A percentile compares a stretch with the other conserved stretches of the same genome.
phyloP scores from a whole-genome alignment of 1,139 yeast species.

The Pichia norvegensis region DNA sequence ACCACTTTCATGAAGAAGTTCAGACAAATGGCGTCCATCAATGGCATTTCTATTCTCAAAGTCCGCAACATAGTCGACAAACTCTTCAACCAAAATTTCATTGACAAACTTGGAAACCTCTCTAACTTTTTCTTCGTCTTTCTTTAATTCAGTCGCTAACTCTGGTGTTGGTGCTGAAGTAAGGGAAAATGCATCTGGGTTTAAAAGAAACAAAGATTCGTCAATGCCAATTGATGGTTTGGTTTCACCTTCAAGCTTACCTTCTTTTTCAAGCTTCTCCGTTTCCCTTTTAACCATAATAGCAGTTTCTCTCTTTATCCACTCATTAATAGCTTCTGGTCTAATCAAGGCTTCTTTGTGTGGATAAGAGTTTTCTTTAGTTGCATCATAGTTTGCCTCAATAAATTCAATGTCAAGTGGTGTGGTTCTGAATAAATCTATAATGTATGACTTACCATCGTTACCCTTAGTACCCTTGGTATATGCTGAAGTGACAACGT shows the following conservation, averaged over 20 bases:
- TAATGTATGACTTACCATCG: constrained; percentile 76
- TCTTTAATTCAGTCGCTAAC: constrained; percentile 29
- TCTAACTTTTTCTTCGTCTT: constrained; percentile 57
- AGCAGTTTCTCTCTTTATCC: constrained; percentile 73
- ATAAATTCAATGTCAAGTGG: constrained; percentile 78
- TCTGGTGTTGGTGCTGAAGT: constrained; percentile 35
- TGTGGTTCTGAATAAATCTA: constrained; percentile 77
- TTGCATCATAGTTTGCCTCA: constrained; percentile 41
- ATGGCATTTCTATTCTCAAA: constrained; percentile 41
- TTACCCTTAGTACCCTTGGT: constrained; percentile 82
- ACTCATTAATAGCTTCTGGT: constrained; percentile 82
- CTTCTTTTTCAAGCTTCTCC: constrained; percentile 36
- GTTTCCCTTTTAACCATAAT: constrained; percentile 44
- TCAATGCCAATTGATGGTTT: constrained; percentile 51
- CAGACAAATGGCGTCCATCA: constrained; percentile 71
- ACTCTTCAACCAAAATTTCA: constrained; percentile 53
- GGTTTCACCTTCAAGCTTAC: constrained; percentile 21
- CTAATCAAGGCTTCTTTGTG: constrained; percentile 73
- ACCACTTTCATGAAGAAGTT: constrained; percentile 69
- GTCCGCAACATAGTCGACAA: constrained; percentile 45
- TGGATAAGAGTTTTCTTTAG: constrained; percentile 52
- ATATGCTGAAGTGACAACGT: constrained; percentile 63
- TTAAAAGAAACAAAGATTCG: constrained; percentile 49
- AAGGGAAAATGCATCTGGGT: constrained; percentile 70
- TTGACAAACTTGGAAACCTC: constrained; percentile 60